Conservation (phyloP, 2,329 filamentous ascomycete genomes). For the Thermoascus crustaceus region DNA sequence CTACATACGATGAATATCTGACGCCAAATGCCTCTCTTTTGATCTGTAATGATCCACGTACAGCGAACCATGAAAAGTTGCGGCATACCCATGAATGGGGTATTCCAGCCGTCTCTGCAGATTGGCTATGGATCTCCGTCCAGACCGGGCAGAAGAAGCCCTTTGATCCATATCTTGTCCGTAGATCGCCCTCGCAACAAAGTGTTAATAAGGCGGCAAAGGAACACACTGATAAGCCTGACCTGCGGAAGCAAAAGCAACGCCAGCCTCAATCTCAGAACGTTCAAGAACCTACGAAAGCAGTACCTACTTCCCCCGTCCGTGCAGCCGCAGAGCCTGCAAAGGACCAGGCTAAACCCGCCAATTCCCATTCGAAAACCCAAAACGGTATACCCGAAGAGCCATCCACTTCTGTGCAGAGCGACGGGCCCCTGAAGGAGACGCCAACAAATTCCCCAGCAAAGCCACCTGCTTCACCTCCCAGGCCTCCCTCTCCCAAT, state of each 20-base stretch:
- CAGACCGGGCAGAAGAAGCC: conserved; percentile 41
- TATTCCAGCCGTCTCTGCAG: conserved; percentile 70
- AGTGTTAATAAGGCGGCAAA: conserved; percentile 6
- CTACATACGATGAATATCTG: conserved; percentile 70
- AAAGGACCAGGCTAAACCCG: too few species aligned
- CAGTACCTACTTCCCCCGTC: too few species aligned
- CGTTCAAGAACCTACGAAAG: too few species aligned
- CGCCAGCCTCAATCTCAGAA: too few species aligned
- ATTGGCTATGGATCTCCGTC: conserved; percentile 83
- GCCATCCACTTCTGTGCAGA: neutral
- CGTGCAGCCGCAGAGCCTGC: too few species aligned
- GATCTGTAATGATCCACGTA: conserved; percentile 54
- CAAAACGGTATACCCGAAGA: neutral
- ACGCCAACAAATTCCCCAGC: too few species aligned
- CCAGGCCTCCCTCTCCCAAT: neutral
- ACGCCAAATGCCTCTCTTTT: conserved; percentile 65
- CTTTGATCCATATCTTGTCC: conserved; percentile 39
- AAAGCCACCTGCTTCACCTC: too few species aligned
- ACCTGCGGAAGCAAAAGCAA: too few species aligned
- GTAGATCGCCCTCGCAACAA: conserved; percentile 18
- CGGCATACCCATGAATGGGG: conserved; percentile 65
- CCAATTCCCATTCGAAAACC: neutral
- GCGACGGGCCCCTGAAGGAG: too few species aligned
- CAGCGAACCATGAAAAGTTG: conserved; percentile 62
- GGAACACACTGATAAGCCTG: neutral